Percentiles rank a stretch among this genome's conserved stretches.
phyloP scores from a whole-genome alignment of 148 eudicot genomes.

The Fagopyrum homotropicum region DNA sequence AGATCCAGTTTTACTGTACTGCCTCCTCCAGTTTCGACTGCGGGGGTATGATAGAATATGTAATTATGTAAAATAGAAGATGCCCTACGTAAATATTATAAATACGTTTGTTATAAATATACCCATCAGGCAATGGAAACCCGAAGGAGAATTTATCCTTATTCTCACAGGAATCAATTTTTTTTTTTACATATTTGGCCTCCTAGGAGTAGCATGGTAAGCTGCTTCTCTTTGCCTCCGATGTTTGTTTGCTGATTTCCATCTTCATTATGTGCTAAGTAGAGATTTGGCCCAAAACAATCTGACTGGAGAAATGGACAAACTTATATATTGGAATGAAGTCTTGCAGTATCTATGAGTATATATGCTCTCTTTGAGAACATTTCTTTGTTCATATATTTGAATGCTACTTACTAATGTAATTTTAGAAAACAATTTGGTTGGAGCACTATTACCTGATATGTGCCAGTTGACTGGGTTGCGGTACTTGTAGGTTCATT shows the following conservation, averaged over 20 bases:
- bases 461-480: constrained; percentile 95
- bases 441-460: constrained; percentile 76
- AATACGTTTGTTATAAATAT: too few species aligned
- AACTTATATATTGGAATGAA: constrained; percentile 97
- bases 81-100: too few species aligned
- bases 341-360: constrained; percentile 90
- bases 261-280: not conserved
- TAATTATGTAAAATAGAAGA: too few species aligned
- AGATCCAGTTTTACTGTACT: too few species aligned
- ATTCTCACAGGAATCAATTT: constrained; percentile 58
- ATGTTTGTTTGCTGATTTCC: not conserved
- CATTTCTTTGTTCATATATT: not conserved
- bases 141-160: too few species aligned
- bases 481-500: constrained; percentile 94
- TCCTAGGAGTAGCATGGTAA: constrained; percentile 84
- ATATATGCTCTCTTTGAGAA: not conserved
- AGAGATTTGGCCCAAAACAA: constrained; percentile 95
- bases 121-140: too few species aligned
- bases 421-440: constrained; percentile 64
- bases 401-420: constrained; percentile 3
- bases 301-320: constrained; percentile 83
- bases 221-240: constrained; percentile 22
- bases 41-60: too few species aligned
- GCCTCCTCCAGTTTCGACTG: too few species aligned
- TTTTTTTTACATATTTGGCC: constrained; percentile 64